Evolutionary conservation across 495 filamentous ascomycete species (phyloP), one percentile per base, ranked within the genome.

Genomic region (Penicillium samsonianum): DNA sequence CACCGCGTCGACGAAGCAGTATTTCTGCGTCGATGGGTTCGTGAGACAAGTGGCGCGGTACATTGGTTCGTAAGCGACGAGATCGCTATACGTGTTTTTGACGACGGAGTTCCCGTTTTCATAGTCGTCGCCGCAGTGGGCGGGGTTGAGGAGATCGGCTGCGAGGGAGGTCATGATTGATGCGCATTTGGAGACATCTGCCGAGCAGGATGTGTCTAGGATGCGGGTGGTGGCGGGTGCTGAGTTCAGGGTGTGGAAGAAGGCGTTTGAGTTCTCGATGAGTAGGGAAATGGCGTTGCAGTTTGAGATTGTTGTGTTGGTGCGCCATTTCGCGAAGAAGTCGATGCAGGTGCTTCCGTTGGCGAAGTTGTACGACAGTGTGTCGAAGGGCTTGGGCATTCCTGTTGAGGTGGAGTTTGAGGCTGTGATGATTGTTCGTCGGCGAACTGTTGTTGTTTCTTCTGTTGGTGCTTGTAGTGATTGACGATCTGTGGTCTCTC

Each of bases 31-130:
- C 41, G 64, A 46, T 2, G 71, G 61, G 52, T 71, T 71, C 61
- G 90, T 85, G 31, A 92, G 75, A 68, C 94, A 98, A 6, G 84
- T 84, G 0, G 90, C 90, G n/a, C 78, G 78, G 71, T 91, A 96
- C 30, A 96, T 68, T 19, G 87, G 81, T 31, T 85, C 76, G 67
- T 94, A 96, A 38, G 87, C 80, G 45, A 87, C 70, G 57, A 96
- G 77, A 35, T 87, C 87, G 48, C 80, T 73, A 65, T 92, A 93
- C 16, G 91, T 88, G 53, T 87, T 77, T 40, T 84, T 67, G 42
- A 97, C 90, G 26, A 88, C 66, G 1, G 88, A 81, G 58, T 94
- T 90, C 55, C 84, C 72, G 10, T 73, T 67, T 2, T 72, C 44
- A 65, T 84, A 90, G 65, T 98, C 94, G 37, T 76, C 53, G 9